A percentile compares a stretch with the other conserved stretches of the same genome.
Evolutionary conservation across 169 alveolate genomes (phyloP).

Genomic region (Eimeria praecox): DNA sequence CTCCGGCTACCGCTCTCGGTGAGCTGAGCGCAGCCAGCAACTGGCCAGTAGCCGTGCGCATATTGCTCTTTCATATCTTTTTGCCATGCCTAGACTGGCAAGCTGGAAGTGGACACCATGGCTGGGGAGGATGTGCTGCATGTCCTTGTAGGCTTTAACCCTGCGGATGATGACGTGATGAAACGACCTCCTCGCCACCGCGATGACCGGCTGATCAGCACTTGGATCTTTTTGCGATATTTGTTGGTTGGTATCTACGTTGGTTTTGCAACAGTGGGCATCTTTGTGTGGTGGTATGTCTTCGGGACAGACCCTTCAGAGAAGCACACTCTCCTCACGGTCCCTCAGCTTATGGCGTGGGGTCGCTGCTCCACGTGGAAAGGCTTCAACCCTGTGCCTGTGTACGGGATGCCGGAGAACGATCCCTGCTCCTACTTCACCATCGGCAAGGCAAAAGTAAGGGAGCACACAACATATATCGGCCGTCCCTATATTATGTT

Average conservation of each 20-base stretch:
- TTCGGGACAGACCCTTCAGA: conserved; percentile 94
- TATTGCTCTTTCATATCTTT: not conserved
- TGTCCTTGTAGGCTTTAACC: conserved; percentile 95
- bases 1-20: conserved; percentile 99
- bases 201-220: conserved; percentile 97
- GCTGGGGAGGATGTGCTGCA: not conserved
- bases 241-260: conserved; percentile 98
- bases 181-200: conserved; percentile 97
- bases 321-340: conserved; percentile 96
- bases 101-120: not conserved
- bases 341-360: conserved; percentile 95
- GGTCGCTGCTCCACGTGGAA: conserved; percentile 92
- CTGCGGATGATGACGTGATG: conserved; percentile 99
- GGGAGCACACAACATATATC: not conserved
- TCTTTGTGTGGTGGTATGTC: conserved; percentile 97
- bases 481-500: not conserved
- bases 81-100: not conserved
- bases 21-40: not conserved
- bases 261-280: conserved; percentile 99
- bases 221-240: conserved; percentile 95
- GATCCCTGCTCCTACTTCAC: conserved; percentile 98
- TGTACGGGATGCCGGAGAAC: conserved; percentile 86
- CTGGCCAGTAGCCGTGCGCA: not conserved
- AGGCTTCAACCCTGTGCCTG: conserved; percentile 88
- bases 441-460: conserved; percentile 96